These are phyloP conservation scores for Penicillium goetzii DNA, from an alignment of 495 filamentous ascomycete genomes.

Conservation along the genomic window DNA sequence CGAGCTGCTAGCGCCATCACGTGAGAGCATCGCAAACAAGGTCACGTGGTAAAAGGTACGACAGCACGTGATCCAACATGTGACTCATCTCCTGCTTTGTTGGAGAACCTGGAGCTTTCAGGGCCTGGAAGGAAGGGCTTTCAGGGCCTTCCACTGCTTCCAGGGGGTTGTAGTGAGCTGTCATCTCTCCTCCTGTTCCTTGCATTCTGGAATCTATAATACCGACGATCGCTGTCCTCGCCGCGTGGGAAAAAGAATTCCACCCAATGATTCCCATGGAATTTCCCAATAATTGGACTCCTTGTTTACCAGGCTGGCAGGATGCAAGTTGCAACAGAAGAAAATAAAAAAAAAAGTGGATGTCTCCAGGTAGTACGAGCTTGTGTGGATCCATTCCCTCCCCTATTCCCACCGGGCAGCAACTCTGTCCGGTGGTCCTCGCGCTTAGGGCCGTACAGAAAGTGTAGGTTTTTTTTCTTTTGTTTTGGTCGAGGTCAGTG, in stretches of 20 bases:
- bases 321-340: not conserved
- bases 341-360: conserved; percentile 23
- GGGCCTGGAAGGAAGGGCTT: not conserved
- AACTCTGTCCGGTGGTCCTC: conserved; percentile 7
- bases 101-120: not conserved
- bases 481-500: conserved; percentile 5
- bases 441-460: not conserved
- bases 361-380: conserved; percentile 14
- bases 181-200: conserved; percentile 13
- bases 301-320: conserved; percentile 53
- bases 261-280: conserved; percentile 28
- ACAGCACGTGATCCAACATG: not conserved
- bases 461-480: not conserved
- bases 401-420: conserved; percentile 18
- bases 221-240: not conserved
- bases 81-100: not conserved
- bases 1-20: not conserved
- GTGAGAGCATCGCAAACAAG: not conserved
- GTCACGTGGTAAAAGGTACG: not conserved
- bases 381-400: conserved; percentile 23
- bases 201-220: conserved; percentile 20
- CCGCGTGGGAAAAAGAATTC: conserved; percentile 10
- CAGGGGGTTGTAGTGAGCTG: not conserved
- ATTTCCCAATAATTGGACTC: conserved; percentile 47
- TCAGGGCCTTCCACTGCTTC: too few species aligned